phyloP scores from a whole-genome alignment of 164 flowering plant genomes.

The Piper betle region DNA sequence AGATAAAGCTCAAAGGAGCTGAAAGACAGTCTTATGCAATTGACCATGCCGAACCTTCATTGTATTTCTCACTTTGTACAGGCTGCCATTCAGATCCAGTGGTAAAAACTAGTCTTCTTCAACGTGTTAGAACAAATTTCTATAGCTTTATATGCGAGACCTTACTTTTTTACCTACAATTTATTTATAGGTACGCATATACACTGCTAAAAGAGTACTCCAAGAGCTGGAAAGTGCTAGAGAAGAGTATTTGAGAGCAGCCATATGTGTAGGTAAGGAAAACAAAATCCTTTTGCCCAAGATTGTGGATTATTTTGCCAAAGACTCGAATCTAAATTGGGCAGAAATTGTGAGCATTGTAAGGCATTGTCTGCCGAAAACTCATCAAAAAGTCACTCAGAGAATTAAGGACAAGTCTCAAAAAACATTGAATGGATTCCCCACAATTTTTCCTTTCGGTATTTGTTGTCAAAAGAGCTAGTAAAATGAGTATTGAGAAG shows the following conservation, averaged over 20 bases:
- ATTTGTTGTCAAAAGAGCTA: slow-evolving; percentile 69
- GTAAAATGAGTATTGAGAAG: slow-evolving; percentile 21
- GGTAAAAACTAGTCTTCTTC: slow-evolving; percentile 23
- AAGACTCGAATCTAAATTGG: slow-evolving; percentile 50
- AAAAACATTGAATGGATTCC: slow-evolving; percentile 69
- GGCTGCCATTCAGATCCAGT: slow-evolving; percentile 97
- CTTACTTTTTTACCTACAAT: too few relatives aligned
- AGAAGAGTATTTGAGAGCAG: slow-evolving; percentile 74
- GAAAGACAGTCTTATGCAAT: slow-evolving; percentile 56
- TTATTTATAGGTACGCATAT: slow-evolving; percentile 36
- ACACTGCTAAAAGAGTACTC: slow-evolving; percentile 64
- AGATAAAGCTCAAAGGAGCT: slow-evolving; percentile 57
- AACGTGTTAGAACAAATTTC: not conserved
- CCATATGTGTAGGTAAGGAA: slow-evolving; percentile 53
- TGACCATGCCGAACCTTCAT: slow-evolving; percentile 67
- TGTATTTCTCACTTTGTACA: slow-evolving; percentile 78
- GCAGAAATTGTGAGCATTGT: slow-evolving; percentile 49
- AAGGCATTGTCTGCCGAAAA: slow-evolving; percentile 54
- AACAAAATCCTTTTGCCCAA: slow-evolving; percentile 65
- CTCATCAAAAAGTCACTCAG: slow-evolving; percentile 33
- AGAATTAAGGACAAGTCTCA: slow-evolving; percentile 38
- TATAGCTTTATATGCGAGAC: not conserved
- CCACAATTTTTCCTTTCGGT: slow-evolving; percentile 73
- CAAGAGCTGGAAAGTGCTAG: slow-evolving; percentile 82
- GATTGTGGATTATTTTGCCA: slow-evolving; percentile 62